A percentile compares a stretch with the other conserved stretches of the same genome.
These are phyloP conservation scores for Ophiosphaerella korrae DNA, from an alignment of 2,329 filamentous ascomycete species.

Conservation along the genomic window DNA sequence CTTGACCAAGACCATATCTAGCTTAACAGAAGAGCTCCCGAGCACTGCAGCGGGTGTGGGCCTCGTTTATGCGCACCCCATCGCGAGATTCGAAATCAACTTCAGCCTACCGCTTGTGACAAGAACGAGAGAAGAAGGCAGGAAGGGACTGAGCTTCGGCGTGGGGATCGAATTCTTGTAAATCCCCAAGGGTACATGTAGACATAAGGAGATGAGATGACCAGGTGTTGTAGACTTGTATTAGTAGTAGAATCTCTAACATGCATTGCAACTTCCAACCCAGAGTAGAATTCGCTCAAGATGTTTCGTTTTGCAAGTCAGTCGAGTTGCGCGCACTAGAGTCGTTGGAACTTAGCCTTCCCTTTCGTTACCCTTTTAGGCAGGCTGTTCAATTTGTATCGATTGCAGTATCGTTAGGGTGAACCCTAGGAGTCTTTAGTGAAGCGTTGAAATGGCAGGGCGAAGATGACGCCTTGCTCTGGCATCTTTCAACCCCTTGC, in stretches of 20 bases:
- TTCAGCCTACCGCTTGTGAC: slow-evolving; percentile 86
- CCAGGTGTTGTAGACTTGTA: slow-evolving; percentile 24
- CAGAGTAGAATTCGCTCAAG: no score
- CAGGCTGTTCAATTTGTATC: no score
- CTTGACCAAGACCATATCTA: slow-evolving; percentile 67
- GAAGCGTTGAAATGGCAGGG: no score
- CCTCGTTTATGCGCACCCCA: slow-evolving; percentile 91
- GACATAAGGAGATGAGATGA: slow-evolving; percentile 17
- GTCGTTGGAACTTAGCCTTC: no score
- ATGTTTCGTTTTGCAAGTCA: no score
- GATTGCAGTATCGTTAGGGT: no score
- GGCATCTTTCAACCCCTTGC: no score
- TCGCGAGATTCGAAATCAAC: slow-evolving; percentile 93
- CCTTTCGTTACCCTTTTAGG: no score
- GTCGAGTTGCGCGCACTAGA: no score
- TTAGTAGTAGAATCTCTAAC: slow-evolving; percentile 10
- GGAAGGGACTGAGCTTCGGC: slow-evolving; percentile 94
- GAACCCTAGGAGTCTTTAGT: no score
- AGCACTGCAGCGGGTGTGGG: slow-evolving; percentile 87
- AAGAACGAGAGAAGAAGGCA: slow-evolving; percentile 80
- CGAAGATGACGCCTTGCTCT: no score
- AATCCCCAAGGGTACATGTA: slow-evolving; percentile 15
- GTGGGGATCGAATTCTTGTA: slow-evolving; percentile 96
- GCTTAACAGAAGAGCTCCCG: slow-evolving; percentile 76
- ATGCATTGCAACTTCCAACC: neutral